Conservation (phyloP, 495 filamentous ascomycete genomes). For the Pyrenula aspistea region DNA sequence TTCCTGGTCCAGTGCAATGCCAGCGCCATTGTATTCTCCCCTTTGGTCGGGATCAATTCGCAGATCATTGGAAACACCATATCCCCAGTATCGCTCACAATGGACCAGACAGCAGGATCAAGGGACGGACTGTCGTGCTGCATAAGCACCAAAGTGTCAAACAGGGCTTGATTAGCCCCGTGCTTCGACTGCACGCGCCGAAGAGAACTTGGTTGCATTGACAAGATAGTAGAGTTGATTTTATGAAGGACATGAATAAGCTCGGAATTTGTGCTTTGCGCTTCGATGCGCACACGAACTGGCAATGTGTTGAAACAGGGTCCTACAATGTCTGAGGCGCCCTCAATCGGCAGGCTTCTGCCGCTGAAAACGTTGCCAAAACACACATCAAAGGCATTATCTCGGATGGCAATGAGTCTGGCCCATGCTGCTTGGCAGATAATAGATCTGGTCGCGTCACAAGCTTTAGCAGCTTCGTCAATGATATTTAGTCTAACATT, state of each 20-base stretch:
- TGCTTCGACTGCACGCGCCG: constrained; percentile 43
- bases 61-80: constrained; percentile 71
- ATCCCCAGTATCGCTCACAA: constrained; percentile 52
- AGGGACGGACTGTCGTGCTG: constrained; percentile 42
- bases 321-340: constrained; percentile 55
- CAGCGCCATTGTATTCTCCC: constrained; percentile 21
- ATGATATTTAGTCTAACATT: constrained; percentile 28
- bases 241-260: constrained; percentile 39
- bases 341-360: constrained; percentile 48
- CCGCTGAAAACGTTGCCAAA: constrained; percentile 75
- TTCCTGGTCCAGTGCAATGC: constrained; percentile 19
- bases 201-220: constrained; percentile 58
- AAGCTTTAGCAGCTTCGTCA: constrained; percentile 28
- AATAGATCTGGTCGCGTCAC: constrained; percentile 49
- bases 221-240: constrained; percentile 42
- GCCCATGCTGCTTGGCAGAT: constrained; percentile 62
- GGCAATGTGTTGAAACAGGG: constrained; percentile 83
- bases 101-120: constrained; percentile 48
- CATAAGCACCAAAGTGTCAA: constrained; percentile 67
- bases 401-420: constrained; percentile 36
- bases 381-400: constrained; percentile 51
- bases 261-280: constrained; percentile 30
- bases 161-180: constrained; percentile 35
- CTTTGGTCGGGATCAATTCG: constrained; percentile 47
- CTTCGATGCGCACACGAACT: constrained; percentile 40